Evolutionary conservation across 225 moss, liverwort and hornwort species (phyloP).

Genomic region (Bryum argenteum): DNA sequence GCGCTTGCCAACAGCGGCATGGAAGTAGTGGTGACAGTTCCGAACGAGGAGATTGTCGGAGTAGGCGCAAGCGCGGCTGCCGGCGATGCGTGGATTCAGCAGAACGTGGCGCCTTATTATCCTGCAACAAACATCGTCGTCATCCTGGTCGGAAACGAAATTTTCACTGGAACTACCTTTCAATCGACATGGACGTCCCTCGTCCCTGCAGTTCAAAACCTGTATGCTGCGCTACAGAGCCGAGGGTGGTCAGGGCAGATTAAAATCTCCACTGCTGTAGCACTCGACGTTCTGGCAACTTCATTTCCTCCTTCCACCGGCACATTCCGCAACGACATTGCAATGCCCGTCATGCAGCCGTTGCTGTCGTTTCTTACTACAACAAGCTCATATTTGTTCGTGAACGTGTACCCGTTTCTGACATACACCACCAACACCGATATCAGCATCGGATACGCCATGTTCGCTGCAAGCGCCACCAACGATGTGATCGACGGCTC

Average conservation of each 20-base stretch:
- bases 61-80: conserved; percentile 41
- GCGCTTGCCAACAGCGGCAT: conserved; percentile 60
- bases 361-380: conserved; percentile 48
- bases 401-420: conserved; percentile 55
- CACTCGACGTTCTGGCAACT: conserved; percentile 45
- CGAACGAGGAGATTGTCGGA: conserved; percentile 46
- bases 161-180: conserved; percentile 32
- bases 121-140: conserved; percentile 54
- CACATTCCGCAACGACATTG: conserved; percentile 46
- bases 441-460: conserved; percentile 54
- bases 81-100: conserved; percentile 57
- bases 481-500: conserved; percentile 46
- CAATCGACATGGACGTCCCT: conserved; percentile 45
- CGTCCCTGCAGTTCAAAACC: conserved; percentile 45
- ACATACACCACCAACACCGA: conserved; percentile 40
- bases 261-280: conserved; percentile 53
- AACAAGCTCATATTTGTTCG: conserved; percentile 52
- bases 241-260: conserved; percentile 44
- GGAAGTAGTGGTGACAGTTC: conserved; percentile 57
- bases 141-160: conserved; percentile 54
- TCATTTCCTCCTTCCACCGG: conserved; percentile 56
- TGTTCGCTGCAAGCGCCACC: conserved; percentile 42
- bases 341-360: conserved; percentile 43
- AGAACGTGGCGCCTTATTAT: conserved; percentile 41
- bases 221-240: conserved; percentile 31